A percentile compares a stretch with the other conserved stretches of the same genome.
Conservation (phyloP, 352 stramenopile genomes). For the Saprolegnia parasitica region DNA sequence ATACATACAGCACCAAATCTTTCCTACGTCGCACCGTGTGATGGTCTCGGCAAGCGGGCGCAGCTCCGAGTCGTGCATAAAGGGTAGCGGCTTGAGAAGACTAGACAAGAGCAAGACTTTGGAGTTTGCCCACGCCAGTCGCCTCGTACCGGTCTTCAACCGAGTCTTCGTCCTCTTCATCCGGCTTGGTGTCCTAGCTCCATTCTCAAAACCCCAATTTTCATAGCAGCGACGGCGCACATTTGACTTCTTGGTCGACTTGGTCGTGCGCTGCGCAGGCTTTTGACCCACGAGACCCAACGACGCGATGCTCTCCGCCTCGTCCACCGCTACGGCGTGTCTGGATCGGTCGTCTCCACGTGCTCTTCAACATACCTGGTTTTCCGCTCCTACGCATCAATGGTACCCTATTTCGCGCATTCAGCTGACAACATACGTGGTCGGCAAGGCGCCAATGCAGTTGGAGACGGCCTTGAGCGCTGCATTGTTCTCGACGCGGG, state of each 20-base stretch:
- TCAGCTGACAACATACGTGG: not conserved
- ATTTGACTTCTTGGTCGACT: slow-evolving; percentile 28
- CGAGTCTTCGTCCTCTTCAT: slow-evolving; percentile 44
- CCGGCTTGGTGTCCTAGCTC: slow-evolving; percentile 22
- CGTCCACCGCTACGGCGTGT: not conserved
- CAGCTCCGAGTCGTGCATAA: slow-evolving; percentile 82
- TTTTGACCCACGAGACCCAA: slow-evolving; percentile 68
- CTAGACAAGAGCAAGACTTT: not conserved
- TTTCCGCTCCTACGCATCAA: slow-evolving; percentile 20
- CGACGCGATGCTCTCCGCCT: slow-evolving; percentile 28
- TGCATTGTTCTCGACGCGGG: slow-evolving; percentile 73
- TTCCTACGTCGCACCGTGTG: slow-evolving; percentile 35
- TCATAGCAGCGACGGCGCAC: slow-evolving; percentile 31
- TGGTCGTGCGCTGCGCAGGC: slow-evolving; percentile 37
- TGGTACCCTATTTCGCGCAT: not conserved
- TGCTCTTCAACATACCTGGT: too few relatives aligned
- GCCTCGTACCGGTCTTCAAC: slow-evolving; percentile 46
- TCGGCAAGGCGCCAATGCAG: slow-evolving; percentile 24
- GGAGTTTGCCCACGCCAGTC: not conserved
- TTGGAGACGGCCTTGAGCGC: slow-evolving; percentile 54
- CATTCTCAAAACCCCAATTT: slow-evolving; percentile 11
- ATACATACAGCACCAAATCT: not conserved
- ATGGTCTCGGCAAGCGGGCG: slow-evolving; percentile 84
- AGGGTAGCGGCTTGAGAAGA: slow-evolving; percentile 86
- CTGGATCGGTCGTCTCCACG: not conserved